A percentile compares a stretch with the other conserved stretches of the same genome.
Evolutionary conservation across 768 basidiomycete genomes (phyloP).

Genomic region (Chlorophyllum brunneum): DNA sequence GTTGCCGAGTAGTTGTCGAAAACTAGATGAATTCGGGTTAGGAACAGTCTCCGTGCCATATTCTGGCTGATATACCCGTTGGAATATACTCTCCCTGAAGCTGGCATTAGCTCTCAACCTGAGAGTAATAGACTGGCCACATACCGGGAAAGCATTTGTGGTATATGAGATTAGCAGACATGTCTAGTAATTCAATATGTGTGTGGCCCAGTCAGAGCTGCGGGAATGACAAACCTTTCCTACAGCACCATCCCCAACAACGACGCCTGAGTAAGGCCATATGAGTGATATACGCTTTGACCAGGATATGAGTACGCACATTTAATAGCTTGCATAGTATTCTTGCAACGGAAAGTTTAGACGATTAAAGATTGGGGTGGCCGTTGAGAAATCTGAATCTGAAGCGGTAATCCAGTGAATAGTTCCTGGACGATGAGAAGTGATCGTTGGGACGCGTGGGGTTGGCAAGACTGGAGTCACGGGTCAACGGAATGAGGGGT

Average conservation of each 20-base stretch:
- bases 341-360: slow-evolving; percentile 13
- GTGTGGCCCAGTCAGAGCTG: slow-evolving; percentile 6
- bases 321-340: slow-evolving; percentile 87
- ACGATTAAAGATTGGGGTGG: background rate
- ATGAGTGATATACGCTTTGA: slow-evolving; percentile 25
- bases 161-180: slow-evolving; percentile 99
- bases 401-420: slow-evolving; percentile 3
- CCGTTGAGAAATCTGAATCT: slow-evolving; percentile 4
- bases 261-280: slow-evolving; percentile 66
- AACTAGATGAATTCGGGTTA: slow-evolving; percentile 41
- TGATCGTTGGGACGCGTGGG: slow-evolving; percentile 9
- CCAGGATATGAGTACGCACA: slow-evolving; percentile 45
- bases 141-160: slow-evolving; percentile 93
- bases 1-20: slow-evolving; percentile 99
- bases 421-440: slow-evolving; percentile 4
- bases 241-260: slow-evolving; percentile 98
- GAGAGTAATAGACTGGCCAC: slow-evolving; percentile 25
- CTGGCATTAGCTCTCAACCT: slow-evolving; percentile 17
- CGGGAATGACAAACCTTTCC: slow-evolving; percentile 70
- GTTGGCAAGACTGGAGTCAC: background rate
- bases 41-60: slow-evolving; percentile 8
- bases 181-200: slow-evolving; percentile 54
- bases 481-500: background rate
- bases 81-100: slow-evolving; percentile 92
- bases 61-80: slow-evolving; percentile 54